phyloP scores from a whole-genome alignment of 2,329 filamentous ascomycete species.

The Cryoendolithus antarcticus region DNA sequence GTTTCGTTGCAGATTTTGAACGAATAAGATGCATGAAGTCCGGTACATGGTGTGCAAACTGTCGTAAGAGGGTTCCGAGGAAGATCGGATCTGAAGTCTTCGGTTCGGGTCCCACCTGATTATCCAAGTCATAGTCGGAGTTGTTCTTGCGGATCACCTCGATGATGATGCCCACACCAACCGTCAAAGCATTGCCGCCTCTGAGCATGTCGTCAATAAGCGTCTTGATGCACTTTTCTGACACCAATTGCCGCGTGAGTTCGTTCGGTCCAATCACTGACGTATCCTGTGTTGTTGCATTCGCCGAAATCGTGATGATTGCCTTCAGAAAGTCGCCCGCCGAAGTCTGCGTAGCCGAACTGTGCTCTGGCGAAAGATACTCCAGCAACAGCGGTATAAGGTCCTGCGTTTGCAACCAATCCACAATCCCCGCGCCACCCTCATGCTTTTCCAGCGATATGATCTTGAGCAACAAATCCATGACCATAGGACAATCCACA shows the following conservation, averaged over 20 bases:
- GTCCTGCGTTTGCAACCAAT: conserved; percentile 87
- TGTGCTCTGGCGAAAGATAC: conserved; percentile 74
- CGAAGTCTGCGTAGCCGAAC: conserved; percentile 84
- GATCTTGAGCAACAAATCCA: conserved; percentile 93
- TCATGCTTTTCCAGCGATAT: conserved; percentile 92
- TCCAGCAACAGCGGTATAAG: conserved; percentile 78
- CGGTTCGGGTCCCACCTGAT: conserved; percentile 66
- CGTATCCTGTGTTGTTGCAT: conserved; percentile 94
- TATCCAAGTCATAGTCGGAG: conserved; percentile 93
- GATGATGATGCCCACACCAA: conserved; percentile 93
- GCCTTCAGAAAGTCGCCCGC: conserved; percentile 97
- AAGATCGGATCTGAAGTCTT: conserved; percentile 92
- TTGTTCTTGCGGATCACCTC: conserved; percentile 99
- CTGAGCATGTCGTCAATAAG: conserved; percentile 87
- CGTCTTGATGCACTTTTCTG: conserved; percentile 65
- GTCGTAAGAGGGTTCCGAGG: conserved; percentile 72
- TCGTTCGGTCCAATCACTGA: conserved; percentile 98
- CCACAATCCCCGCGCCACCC: conserved; percentile 81
- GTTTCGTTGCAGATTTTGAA: conserved; percentile 60
- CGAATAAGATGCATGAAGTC: conserved; percentile 88
- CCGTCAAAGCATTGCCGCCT: conserved; percentile 86
- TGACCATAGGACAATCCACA: conserved; percentile 94
- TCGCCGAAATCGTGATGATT: conserved; percentile 97
- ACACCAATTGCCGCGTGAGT: conserved; percentile 87
- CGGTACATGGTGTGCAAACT: conserved; percentile 83